Base-by-base conservation (phyloP, 2,329 filamentous ascomycete species). In the Phoma herbarum region DNA sequence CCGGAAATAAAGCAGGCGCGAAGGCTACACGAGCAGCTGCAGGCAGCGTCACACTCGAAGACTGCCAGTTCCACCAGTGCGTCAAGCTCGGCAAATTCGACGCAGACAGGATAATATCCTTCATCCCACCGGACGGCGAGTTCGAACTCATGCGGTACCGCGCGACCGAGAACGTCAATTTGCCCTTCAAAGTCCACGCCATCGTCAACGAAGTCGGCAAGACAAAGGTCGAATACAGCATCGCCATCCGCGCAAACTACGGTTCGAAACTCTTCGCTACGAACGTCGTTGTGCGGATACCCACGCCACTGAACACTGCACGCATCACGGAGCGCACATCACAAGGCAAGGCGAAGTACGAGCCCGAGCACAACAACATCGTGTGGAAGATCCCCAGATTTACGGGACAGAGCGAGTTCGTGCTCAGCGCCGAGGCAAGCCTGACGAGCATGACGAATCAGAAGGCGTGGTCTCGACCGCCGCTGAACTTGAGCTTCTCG, bases 371-470 rank as follows among this genome's bases (percentile, higher is more conserved):
- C 75, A 99, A 99, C 82, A 92, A 94, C 73, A 98, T 99, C 64
- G 90, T 98, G 12, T 99, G 95, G 95, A 98, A 97, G 84, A 98
- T 99, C 67, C 90, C 93, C 12, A 87, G 95, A n/a, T 99, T 99
- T 79, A 95, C 93, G 0, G 95, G 95, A n/a, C 93, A 97, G 79
- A 94, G 90, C 79, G 95, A 99, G 79, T 99, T 90, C 65, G 94
- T 99, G 12, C 84, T 99, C 58, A 96, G 90, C 69, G 95, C 95
- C 10, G 96, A 99, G 79, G 95, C 95, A 41, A 90, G 90, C 53
- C 82, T 99, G 70, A 97, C 93, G 6, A 93, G 90, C 78, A 99
- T 97, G 93, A 99, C 96, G 46, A 96, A 96, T 72, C 93, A 98
- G 77, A 96, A 97, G 75, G 92, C 92, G 3, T 99, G 95, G 96